Conservation (phyloP, 2,329 filamentous ascomycete species). For the Apiospora sp. region DNA sequence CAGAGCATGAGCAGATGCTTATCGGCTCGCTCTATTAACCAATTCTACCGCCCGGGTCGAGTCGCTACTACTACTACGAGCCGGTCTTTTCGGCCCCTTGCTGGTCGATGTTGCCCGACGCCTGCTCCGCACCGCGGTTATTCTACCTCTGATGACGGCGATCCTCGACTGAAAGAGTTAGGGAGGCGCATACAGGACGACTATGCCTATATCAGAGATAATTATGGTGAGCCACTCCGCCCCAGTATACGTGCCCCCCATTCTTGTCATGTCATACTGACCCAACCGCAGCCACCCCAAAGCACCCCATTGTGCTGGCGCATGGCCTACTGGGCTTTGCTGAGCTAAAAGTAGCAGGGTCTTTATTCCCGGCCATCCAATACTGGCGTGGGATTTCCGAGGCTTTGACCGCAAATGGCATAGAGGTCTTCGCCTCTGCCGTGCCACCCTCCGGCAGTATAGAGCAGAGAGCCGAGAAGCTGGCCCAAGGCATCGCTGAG, state of each 20-base stretch:
- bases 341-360: constrained; percentile 59
- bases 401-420: constrained; percentile 60
- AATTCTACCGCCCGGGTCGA: neutral
- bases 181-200: constrained; percentile 55
- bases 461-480: constrained; percentile 64
- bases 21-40: constrained; percentile 17
- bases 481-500: constrained; percentile 61
- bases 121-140: constrained; percentile 25
- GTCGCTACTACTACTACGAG: neutral
- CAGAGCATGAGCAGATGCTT: constrained; percentile 15
- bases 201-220: constrained; percentile 53
- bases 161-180: constrained; percentile 51
- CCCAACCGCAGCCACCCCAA: constrained; percentile 56
- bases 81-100: constrained; percentile 1
- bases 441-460: constrained; percentile 70
- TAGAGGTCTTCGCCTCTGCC: constrained; percentile 65
- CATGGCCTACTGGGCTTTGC: constrained; percentile 72
- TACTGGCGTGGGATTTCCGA: constrained; percentile 73
- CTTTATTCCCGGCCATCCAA: constrained; percentile 61
- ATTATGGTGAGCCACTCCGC: constrained; percentile 48
- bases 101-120: neutral
- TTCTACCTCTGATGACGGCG: constrained; percentile 36
- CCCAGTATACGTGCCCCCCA: constrained; percentile 23
- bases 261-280: neutral
- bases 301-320: constrained; percentile 69